A percentile compares a stretch with the other conserved stretches of the same genome.
Evolutionary conservation across 257 asterid species (phyloP).

Genomic region (Solanum raphanifolium): DNA sequence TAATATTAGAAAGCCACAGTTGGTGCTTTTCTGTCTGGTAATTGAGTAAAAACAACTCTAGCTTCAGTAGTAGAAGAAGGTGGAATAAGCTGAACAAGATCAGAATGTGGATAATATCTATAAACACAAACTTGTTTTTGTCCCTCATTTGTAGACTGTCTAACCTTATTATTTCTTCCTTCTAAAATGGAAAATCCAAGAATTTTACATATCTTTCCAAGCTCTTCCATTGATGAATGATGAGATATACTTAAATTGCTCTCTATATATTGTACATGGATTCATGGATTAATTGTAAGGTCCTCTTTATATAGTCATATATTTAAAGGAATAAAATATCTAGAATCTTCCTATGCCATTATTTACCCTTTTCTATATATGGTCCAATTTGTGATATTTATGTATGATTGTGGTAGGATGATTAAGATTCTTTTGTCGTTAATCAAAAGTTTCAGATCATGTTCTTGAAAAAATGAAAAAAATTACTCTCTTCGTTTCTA

Average conservation of each 20-base stretch:
- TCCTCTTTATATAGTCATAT: neutral
- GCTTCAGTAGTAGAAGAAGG: neutral
- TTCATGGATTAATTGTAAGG: neutral
- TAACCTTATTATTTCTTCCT: neutral
- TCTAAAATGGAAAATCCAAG: neutral
- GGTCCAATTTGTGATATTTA: neutral
- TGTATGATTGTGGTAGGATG: neutral
- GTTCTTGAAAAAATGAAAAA: neutral
- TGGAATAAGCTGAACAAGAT: neutral
- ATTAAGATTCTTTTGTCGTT: neutral
- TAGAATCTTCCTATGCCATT: neutral
- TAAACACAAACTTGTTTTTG: neutral
- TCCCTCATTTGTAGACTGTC: neutral
- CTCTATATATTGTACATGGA: neutral
- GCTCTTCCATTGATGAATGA: neutral
- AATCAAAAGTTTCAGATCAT: neutral
- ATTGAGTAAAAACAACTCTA: neutral
- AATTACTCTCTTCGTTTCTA: neutral
- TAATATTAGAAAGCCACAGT: neutral
- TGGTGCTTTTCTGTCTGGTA: neutral
- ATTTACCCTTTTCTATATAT: neutral
- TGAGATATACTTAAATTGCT: neutral
- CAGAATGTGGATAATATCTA: neutral
- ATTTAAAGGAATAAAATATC: neutral
- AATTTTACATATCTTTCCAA: neutral